Evolutionary conservation across 140 eudicot species (phyloP), one percentile per base, ranked within the genome.

Genomic region (Bidens hawaiensis): DNA sequence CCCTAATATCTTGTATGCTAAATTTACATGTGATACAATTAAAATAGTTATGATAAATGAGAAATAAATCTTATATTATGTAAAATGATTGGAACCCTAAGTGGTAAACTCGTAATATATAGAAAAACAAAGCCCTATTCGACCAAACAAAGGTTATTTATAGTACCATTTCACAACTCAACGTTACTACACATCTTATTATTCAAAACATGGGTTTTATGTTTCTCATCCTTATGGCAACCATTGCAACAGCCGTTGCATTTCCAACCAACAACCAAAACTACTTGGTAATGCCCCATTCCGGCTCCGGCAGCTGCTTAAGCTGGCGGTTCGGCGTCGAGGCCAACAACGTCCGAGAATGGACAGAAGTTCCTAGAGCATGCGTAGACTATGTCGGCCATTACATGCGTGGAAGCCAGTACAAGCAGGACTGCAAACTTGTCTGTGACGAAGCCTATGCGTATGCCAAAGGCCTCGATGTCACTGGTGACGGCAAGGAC

Each of bases 301-400:
- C 88, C 33, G 85, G 85, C 10, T 60, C 82, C 11, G 67, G 28
- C 14, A 82, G 75, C 79, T 81, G 93, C 70, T 62, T 67, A 42
- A 81, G 87, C 71, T 81, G 87, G 87, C 84, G 85, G n/a, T 59
- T 81, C 0, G 85, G 76, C 13, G 85, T 81, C 24, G 93, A 84
- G 42, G 62, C 81, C 15, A 17, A 78, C 74, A 81, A 84, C 71
- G 17, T 75, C 56, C 62, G 0, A 0, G 16, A 36, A 14, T 84
- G 82, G 87, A 64, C 0, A 0, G 3, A 22, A 21, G 77, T 84
- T 12, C 93, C 93, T 0, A 25, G 14, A 26, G 48, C 13, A 11
- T 81, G 93, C 16, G 73, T 41, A 42, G 48, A 23, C 15, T 84
- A 81, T 4, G 22, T 84, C 0, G 81, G 81, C 0, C 62, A 72